Conservation (phyloP, 2,329 filamentous ascomycete genomes). For the Furcasterigmium furcatum region DNA sequence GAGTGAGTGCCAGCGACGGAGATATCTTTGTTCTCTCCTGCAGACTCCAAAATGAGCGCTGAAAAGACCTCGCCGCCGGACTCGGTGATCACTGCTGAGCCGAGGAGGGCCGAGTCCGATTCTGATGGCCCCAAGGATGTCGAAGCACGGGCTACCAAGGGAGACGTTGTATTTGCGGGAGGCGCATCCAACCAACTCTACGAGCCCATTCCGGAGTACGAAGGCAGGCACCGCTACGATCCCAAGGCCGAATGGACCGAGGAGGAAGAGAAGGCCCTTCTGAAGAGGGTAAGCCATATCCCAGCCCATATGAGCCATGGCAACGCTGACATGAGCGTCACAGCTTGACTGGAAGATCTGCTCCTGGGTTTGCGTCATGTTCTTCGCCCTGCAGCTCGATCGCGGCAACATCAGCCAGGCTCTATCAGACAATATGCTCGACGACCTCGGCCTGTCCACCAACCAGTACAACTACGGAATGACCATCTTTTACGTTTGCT, state of each 20-base stretch:
- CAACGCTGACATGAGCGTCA: background rate
- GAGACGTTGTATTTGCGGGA: slow-evolving; percentile 4
- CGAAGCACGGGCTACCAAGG: background rate
- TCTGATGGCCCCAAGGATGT: background rate
- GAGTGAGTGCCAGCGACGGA: too few relatives aligned
- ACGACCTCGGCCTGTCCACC: slow-evolving; percentile 24
- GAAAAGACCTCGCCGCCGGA: background rate
- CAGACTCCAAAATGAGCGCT: background rate
- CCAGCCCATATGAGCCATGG: background rate
- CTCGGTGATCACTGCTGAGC: background rate
- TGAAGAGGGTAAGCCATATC: slow-evolving; percentile 47
- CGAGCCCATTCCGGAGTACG: slow-evolving; percentile 51
- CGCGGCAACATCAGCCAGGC: slow-evolving; percentile 31
- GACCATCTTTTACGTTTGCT: slow-evolving; percentile 45
- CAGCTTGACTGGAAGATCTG: slow-evolving; percentile 36
- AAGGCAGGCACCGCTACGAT: slow-evolving; percentile 57
- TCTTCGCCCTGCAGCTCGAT: slow-evolving; percentile 31
- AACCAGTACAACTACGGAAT: slow-evolving; percentile 44
- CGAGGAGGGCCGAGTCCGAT: background rate
- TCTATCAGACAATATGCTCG: slow-evolving; percentile 28
- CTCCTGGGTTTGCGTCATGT: slow-evolving; percentile 27
- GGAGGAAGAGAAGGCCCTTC: slow-evolving; percentile 51
- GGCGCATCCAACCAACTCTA: slow-evolving; percentile 25
- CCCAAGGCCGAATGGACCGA: slow-evolving; percentile 52
- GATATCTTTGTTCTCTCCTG: background rate